Evolutionary conservation across 352 stramenopile species (phyloP).

Genomic region (Stephanocyclus meneghinianus): DNA sequence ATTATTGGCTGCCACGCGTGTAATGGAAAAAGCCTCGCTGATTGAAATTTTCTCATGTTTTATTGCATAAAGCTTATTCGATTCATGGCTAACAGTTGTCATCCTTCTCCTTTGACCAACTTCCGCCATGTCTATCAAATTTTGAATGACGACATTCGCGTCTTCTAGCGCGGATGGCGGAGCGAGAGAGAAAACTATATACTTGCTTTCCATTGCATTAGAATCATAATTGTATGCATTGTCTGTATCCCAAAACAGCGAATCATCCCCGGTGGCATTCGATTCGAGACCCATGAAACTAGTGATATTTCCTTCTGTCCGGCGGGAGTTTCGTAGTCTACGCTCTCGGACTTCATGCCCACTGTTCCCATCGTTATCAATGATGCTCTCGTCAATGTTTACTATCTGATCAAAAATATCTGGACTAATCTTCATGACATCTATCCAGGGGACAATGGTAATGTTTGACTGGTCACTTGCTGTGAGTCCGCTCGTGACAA

Average conservation of each 20-base stretch:
- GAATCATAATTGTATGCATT: neutral
- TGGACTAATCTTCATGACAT: conserved; percentile 31
- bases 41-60: conserved; percentile 1
- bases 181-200: conserved; percentile 24
- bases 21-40: conserved; percentile 22
- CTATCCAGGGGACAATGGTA: conserved; percentile 11
- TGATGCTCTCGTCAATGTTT: neutral
- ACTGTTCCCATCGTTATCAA: neutral
- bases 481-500: neutral
- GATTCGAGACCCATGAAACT: neutral
- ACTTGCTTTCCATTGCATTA: conserved; percentile 10
- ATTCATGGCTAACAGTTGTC: neutral
- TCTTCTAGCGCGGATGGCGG: conserved; percentile 15
- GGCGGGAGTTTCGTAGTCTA: conserved; percentile 10
- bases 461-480: neutral
- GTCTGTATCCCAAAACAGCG: conserved; percentile 1
- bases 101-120: conserved; percentile 6
- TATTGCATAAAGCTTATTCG: neutral
- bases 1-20: neutral
- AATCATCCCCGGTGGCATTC: neutral
- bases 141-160: conserved; percentile 15
- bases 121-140: conserved; percentile 15
- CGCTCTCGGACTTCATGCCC: neutral
- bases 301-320: neutral
- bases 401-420: conserved; percentile 15